phyloP scores from a whole-genome alignment of 1,139 yeast species.

The Yamadazyma diospyri region DNA sequence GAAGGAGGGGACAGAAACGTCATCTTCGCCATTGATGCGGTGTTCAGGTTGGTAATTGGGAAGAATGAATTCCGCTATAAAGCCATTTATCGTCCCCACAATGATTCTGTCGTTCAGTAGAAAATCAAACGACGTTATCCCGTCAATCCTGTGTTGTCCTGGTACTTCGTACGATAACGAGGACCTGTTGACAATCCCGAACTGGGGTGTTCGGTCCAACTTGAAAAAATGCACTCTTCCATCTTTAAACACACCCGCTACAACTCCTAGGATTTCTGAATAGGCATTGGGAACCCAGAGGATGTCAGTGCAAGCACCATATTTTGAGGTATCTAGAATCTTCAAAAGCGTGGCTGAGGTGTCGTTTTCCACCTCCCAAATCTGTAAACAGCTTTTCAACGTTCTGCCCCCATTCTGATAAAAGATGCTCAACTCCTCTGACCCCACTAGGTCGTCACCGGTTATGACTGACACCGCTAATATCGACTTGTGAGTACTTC shows the following conservation, averaged over 20 bases:
- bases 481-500: constrained; percentile 23
- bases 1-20: constrained; percentile 44
- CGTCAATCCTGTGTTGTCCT: constrained; percentile 15
- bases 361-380: constrained; percentile 41
- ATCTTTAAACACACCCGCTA: constrained; percentile 59
- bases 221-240: constrained; percentile 58
- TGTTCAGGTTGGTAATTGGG: constrained; percentile 9
- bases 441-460: constrained; percentile 22
- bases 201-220: constrained; percentile 17
- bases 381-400: constrained; percentile 40
- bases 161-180: constrained; percentile 27
- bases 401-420: constrained; percentile 11
- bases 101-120: constrained; percentile 46
- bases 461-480: constrained; percentile 50
- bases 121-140: constrained; percentile 55
- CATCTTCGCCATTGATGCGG: constrained; percentile 7
- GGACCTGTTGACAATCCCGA: constrained; percentile 23
- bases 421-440: constrained; percentile 34
- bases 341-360: constrained; percentile 23
- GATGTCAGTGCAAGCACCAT: constrained; percentile 55
- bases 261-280: constrained; percentile 33
- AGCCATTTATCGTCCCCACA: constrained; percentile 67
- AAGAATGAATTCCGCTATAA: constrained; percentile 59
- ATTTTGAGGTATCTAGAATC: constrained; percentile 34
- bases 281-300: constrained; percentile 45